A percentile compares a stretch with the other conserved stretches of the same genome.
phyloP scores from a whole-genome alignment of 108 stramenopile species.

The Seminavis robusta region DNA sequence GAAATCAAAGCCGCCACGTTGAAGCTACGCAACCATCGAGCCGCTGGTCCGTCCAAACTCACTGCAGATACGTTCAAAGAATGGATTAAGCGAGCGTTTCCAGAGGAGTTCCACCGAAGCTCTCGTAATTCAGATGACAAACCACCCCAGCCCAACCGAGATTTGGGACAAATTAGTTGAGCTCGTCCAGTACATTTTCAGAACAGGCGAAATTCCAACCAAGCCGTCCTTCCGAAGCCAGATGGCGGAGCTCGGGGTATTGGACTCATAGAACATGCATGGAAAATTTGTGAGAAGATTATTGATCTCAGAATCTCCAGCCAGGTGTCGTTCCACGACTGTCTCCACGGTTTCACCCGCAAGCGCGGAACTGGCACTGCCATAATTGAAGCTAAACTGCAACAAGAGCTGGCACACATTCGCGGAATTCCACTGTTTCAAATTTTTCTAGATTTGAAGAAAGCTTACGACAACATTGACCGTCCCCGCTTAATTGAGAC shows the following conservation, averaged over 20 bases:
- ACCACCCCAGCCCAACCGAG: no score
- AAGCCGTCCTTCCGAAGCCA: conserved; percentile 27
- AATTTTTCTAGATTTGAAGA: conserved; percentile 14
- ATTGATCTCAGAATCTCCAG: conserved; percentile 10
- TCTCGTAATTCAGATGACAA: no score
- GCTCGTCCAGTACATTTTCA: no score
- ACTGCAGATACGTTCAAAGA: no score
- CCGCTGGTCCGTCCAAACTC: no score
- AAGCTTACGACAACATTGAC: conserved; percentile 20
- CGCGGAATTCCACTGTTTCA: conserved; percentile 2
- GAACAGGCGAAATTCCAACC: no score
- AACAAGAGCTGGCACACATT: conserved; percentile 8
- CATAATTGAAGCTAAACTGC: conserved; percentile 15
- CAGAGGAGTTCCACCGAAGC: no score
- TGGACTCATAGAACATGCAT: conserved; percentile 11
- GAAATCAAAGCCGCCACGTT: no score
- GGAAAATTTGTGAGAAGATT: conserved; percentile 8
- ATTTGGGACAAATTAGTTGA: no score
- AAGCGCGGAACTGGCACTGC: conserved; percentile 17
- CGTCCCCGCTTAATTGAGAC: conserved; percentile 8
- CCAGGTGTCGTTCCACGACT: conserved; percentile 1
- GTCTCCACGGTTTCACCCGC: neutral
- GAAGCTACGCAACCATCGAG: no score
- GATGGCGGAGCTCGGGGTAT: conserved; percentile 10
- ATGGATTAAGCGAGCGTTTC: no score